Evolutionary conservation across 352 stramenopile genomes (phyloP), one percentile per base, ranked within the genome.

Genomic region (Phytophthora sojae): DNA sequence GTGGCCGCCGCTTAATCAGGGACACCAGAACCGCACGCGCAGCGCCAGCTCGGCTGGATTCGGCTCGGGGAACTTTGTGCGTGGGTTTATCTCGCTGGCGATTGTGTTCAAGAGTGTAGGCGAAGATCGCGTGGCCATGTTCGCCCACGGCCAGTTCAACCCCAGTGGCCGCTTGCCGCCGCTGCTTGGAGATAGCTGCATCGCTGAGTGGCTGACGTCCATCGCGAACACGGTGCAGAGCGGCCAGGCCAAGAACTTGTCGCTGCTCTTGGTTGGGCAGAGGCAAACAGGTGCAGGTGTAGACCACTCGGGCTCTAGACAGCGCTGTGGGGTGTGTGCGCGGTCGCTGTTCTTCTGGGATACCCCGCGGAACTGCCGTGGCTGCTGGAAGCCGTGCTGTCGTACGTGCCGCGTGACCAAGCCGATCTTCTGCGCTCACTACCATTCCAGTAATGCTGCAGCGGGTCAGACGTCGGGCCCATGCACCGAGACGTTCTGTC

Each of bases 401-500:
- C 79, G 87, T 21, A 77, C 73, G 0, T 94, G 87, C 69, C 82
- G 82, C 44, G 82, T 92, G 23, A 88, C 74, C 14, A 84, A 88
- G 57, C 87, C 87, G 0, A 92, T 94, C 58, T 94, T 92, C 67
- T 94, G 87, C 42, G 85, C 83, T 6, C 81, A 94, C 29, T 83
- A 79, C 26, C 85, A 93, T 67, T 58, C 37, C 7, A 75, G 65
- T 44, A 55, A 57, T 25, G 61, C 82, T 29, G 35, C 76, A 39
- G 44, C 61, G 4, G 57, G 58, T 0, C 35, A 71, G 19, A 64
- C 60, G 4, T 74, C 65, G 2, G 72, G 64, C 14, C 83, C 83
- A 8, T 94, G 87, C 69, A 91, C 81, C 2, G 87, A 94, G 69
- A 91, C 79, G 1, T 94, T 94, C 54, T 94, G 87, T 62, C 71